phyloP scores from a whole-genome alignment of 2,329 filamentous ascomycete genomes.

The Penicillium sp. region DNA sequence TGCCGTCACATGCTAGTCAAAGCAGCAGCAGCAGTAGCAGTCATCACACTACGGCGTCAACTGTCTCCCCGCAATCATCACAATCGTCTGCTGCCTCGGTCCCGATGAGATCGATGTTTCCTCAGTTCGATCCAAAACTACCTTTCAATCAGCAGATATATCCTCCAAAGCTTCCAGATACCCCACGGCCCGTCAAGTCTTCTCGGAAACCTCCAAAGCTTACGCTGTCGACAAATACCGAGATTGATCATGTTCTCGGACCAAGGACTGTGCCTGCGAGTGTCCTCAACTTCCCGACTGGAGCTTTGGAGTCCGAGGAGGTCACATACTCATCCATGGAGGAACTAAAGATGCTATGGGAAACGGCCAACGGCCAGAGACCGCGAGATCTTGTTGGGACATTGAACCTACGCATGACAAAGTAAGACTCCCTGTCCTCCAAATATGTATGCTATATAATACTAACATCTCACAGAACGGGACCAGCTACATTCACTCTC shows the following conservation, averaged over 20 bases:
- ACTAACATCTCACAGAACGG: constrained; percentile 30
- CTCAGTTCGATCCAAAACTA: constrained; percentile 43
- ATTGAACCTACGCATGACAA: constrained; percentile 44
- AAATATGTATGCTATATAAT: background rate
- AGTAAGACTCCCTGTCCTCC: constrained; percentile 31
- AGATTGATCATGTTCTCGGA: constrained; percentile 38
- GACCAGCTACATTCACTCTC: constrained; percentile 46
- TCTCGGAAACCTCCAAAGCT: constrained; percentile 28
- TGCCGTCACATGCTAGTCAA: constrained; percentile 15
- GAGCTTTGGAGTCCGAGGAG: constrained; percentile 36
- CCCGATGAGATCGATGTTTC: constrained; percentile 49
- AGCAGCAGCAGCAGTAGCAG: constrained; percentile 20
- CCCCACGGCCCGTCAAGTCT: constrained; percentile 13
- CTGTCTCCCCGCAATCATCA: constrained; percentile 19
- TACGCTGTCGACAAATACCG: constrained; percentile 34
- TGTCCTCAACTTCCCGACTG: constrained; percentile 43
- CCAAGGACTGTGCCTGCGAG: constrained; percentile 46
- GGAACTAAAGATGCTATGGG: constrained; percentile 46
- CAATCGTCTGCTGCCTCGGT: constrained; percentile 32
- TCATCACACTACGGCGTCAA: constrained; percentile 10
- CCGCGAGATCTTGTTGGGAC: constrained; percentile 31
- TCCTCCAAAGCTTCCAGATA: constrained; percentile 29
- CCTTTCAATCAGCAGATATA: constrained; percentile 41
- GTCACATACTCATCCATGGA: constrained; percentile 40
- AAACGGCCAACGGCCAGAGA: constrained; percentile 47